A percentile compares a stretch with the other conserved stretches of the same genome.
Evolutionary conservation across 75 land plant genomes (phyloP).

Genomic region (Adiantum capillusveneris): DNA sequence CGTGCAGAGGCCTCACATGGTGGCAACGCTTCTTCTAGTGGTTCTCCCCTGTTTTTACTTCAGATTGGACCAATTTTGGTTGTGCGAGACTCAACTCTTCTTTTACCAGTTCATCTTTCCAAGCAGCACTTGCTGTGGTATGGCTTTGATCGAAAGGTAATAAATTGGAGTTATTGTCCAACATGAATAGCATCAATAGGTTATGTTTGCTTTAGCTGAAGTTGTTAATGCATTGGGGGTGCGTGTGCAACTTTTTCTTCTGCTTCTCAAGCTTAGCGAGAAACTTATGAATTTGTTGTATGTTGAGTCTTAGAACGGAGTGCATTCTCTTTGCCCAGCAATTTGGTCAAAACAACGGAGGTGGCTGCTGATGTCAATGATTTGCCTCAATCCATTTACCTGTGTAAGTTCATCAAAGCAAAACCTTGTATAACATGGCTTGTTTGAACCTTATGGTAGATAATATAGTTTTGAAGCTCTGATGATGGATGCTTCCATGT

Average conservation of each 20-base stretch:
- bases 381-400: conserved; percentile 82
- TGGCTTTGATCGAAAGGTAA: conserved; percentile 96
- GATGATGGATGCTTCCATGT: too few relatives aligned
- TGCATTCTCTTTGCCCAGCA: conserved; percentile 98
- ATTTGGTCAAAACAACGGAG: conserved; percentile 96
- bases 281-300: too few relatives aligned
- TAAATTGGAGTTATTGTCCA: too few relatives aligned
- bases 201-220: not conserved
- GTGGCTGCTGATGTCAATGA: conserved; percentile 93
- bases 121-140: conserved; percentile 97
- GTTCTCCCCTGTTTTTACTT: conserved; percentile 71
- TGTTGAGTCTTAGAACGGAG: conserved; percentile 53
- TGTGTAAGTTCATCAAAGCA: conserved; percentile 66
- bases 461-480: too few relatives aligned
- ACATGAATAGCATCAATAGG: too few relatives aligned
- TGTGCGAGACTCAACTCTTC: conserved; percentile 87
- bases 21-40: conserved; percentile 50
- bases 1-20: conserved; percentile 90
- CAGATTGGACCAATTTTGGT: conserved; percentile 89
- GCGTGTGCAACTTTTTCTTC: not conserved
- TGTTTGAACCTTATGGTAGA: too few relatives aligned
- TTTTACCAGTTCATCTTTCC: conserved; percentile 89
- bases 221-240: not conserved
- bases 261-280: not conserved
- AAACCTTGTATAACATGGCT: too few relatives aligned